Evolutionary conservation across 768 basidiomycete genomes (phyloP), one percentile per base, ranked within the genome.

Genomic region (Termitomyces sp.): DNA sequence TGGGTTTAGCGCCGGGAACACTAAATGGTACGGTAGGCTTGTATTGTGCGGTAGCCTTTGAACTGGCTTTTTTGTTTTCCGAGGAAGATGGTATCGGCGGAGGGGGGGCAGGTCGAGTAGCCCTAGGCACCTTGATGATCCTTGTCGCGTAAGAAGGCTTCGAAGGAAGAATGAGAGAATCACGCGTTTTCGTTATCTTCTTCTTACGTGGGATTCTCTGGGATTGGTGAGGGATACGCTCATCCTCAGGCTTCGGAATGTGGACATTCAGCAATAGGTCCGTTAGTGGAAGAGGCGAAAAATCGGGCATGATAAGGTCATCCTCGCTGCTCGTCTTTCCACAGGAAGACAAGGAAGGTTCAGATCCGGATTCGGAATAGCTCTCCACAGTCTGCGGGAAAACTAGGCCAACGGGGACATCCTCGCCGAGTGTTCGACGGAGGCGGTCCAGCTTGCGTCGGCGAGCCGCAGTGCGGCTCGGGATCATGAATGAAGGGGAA

Each of bases 391-490:
- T 28, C 9, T 30, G 45, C 3, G 83, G 77, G 68, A 87, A 87
- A 50, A 89, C 81, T 31, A 86, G 75, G 38, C 80, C 74, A 1
- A 78, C 60, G 7, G 87, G 87, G 21, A 88, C 81, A 28, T 78
- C 81, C 19, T 85, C 75, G 0, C 87, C 87, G 3, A 89, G 75
- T 61, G 71, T 83, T 63, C 77, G 80, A 51, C 81, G 75, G 50
- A 89, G 71, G 33, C 81, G 74, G 49, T 85, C 84, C 76, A 89
- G 81, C 68, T 87, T 89, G 61, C 73, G 70, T 47, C 79, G 76
- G 23, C 83, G 76, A 15, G 75, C 71, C 3, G 75, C 62, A 7
- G 79, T 75, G 1, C 78, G 72, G 45, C 78, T 73, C 15, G 79
- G 72, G 40, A 81, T 73, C 23, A 62, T 62, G 65, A 80, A 77